Evolutionary conservation across 1,139 yeast genomes (phyloP).

Genomic region (Geotrichum reessii): DNA sequence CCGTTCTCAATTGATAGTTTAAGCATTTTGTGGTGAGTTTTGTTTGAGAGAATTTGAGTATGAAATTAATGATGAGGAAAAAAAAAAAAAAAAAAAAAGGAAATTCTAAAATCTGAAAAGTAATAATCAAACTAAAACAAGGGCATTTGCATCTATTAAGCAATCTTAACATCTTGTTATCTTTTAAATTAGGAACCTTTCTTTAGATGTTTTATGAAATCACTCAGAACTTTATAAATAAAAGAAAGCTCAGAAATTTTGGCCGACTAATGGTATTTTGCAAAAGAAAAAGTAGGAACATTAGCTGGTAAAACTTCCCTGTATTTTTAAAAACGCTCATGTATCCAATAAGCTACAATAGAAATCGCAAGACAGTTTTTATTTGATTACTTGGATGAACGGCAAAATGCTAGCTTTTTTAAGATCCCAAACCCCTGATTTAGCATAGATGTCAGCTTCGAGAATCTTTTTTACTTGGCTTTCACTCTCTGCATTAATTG

Average conservation of each 20-base stretch:
- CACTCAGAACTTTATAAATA: too few relatives aligned
- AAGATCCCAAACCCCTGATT: constrained; percentile 71
- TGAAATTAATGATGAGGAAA: constrained; percentile 1
- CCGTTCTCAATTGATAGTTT: constrained; percentile 38
- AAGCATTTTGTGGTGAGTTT: constrained; percentile 11
- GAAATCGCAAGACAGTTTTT: background rate
- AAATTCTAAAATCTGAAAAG: background rate
- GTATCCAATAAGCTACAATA: background rate
- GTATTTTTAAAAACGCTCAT: background rate
- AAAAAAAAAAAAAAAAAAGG: background rate
- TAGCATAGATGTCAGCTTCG: constrained; percentile 57
- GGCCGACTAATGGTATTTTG: background rate
- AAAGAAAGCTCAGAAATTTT: too few relatives aligned
- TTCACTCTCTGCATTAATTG: constrained; percentile 55
- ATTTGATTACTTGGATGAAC: constrained; percentile 5
- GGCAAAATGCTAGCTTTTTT: constrained; percentile 59
- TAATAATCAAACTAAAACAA: too few relatives aligned
- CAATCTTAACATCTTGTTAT: background rate
- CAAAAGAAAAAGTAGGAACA: background rate
- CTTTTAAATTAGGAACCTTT: background rate
- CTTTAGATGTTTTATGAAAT: too few relatives aligned
- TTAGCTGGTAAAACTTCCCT: too few relatives aligned
- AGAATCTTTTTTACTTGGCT: constrained; percentile 61
- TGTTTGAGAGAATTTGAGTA: background rate
- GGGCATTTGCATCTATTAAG: too few relatives aligned